Conservation (phyloP, 2,329 filamentous ascomycete species). For the Raffaelea arxii region DNA sequence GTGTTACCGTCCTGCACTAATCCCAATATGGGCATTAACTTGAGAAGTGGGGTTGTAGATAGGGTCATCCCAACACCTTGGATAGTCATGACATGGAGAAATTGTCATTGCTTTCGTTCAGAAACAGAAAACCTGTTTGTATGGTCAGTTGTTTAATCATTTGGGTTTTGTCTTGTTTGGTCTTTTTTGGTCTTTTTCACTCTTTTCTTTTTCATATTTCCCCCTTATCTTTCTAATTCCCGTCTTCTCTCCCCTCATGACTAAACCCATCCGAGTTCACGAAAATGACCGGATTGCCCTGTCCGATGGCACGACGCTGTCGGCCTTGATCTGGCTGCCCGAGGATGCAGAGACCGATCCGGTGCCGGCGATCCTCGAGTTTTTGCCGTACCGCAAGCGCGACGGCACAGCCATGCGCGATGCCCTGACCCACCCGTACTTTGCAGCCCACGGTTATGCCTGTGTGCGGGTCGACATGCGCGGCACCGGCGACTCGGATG, state of each 20-base stretch:
- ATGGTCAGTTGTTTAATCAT: too few species aligned
- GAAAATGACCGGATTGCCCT: neutral
- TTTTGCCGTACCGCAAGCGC: neutral
- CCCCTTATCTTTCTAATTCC: too few species aligned
- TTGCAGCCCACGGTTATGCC: neutral
- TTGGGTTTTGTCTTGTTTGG: too few species aligned
- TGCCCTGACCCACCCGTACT: neutral
- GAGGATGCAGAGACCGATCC: neutral
- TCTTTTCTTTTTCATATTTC: too few species aligned
- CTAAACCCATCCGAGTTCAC: neutral
- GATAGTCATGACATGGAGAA: too few species aligned
- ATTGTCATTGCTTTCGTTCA: too few species aligned
- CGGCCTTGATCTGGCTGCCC: neutral
- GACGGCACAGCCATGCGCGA: neutral
- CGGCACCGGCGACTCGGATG: neutral
- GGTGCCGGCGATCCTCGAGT: neutral
- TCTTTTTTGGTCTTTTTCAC: too few species aligned
- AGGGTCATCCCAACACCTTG: too few species aligned
- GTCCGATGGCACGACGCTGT: neutral
- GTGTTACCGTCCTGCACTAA: neutral
- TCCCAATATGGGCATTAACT: neutral
- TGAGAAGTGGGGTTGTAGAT: neutral
- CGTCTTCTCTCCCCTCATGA: neutral
- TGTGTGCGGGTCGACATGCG: neutral
- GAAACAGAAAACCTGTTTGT: too few species aligned